Evolutionary conservation across 257 asterid species (phyloP), one percentile per base, ranked within the genome.

Genomic region (Orobanche coerulescens): DNA sequence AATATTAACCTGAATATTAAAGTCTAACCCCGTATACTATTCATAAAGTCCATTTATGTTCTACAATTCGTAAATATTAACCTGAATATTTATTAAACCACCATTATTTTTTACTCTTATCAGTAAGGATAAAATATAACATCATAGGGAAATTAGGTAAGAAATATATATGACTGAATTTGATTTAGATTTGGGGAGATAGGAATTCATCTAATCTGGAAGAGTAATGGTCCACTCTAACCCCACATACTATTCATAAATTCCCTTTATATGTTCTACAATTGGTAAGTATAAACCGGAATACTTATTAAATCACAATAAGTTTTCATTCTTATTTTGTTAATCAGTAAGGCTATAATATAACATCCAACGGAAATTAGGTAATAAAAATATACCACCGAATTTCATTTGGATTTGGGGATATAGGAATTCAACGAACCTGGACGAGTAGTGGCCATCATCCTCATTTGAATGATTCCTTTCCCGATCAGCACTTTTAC

Each of bases 401-500:
- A 30, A 51, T 44, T 66, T 20, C 15, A 44, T 50, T 56, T 36
- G 51, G 60, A 34, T 54, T 63, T 49, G 61, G 7, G 47, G 31
- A 39, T 33, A 20, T 3, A 60, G 46, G 42, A 61, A 66, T 26
- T 37, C 43, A 34, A 64, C 75, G 62, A 64, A 93, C 99, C 99
- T 84, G 56, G 91, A 80, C 67, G 95, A 78, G 70, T 84, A 81
- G 62, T 86, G 99, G 49, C 85, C 83, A 75, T 93, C 97, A 57
- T 86, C 87, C 59, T 84, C 98, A 76, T 71, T 78, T 64, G 74
- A 72, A 61, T 71, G 75, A 54, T 75, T 81, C 52, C 77, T 72
- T 57, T 86, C 89, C 59, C 64, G 78, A 51, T 84, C 98, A 67
- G 82, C 82, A 78, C 96, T 88, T 77, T 83, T 84, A 75, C 98